phyloP scores from a whole-genome alignment of 2,329 filamentous ascomycete genomes.

The Cladobotryum mycophilum region DNA sequence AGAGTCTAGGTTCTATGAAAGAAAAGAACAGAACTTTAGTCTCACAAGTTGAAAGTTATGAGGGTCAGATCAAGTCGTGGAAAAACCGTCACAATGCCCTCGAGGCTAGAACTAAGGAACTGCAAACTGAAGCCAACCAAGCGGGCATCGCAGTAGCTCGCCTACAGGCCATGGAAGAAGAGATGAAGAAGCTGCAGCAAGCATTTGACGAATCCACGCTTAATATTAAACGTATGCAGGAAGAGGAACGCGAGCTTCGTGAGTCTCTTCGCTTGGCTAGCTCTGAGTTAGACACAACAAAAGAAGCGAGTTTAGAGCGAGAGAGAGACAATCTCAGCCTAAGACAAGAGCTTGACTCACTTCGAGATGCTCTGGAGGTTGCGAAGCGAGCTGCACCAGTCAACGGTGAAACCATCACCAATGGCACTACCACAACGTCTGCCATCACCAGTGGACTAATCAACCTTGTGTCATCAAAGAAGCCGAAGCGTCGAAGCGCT shows the following conservation, averaged over 20 bases:
- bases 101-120: constrained; percentile 83
- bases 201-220: constrained; percentile 85
- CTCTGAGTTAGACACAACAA: constrained; percentile 73
- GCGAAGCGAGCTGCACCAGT: constrained; percentile 72
- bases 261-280: constrained; percentile 76
- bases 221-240: constrained; percentile 90
- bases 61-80: constrained; percentile 93
- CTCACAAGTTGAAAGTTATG: constrained; percentile 89
- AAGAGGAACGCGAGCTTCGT: constrained; percentile 81
- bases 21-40: constrained; percentile 86
- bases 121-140: constrained; percentile 95
- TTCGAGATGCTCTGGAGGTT: constrained; percentile 87
- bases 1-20: constrained; percentile 87
- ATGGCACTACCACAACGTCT: constrained; percentile 36
- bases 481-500: constrained; percentile 89
- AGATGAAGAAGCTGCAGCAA: constrained; percentile 85
- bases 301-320: constrained; percentile 65
- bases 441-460: constrained; percentile 71
- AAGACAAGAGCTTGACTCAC: constrained; percentile 78
- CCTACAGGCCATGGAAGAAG: constrained; percentile 84
- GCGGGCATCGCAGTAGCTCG: constrained; percentile 91
- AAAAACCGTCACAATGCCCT: constrained; percentile 85
- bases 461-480: constrained; percentile 95
- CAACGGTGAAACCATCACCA: constrained; percentile 51
- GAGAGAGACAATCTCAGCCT: constrained; percentile 83